These are phyloP conservation scores for Cytospora mali DNA, from an alignment of 2,329 filamentous ascomycete species.

Conservation along the genomic window DNA sequence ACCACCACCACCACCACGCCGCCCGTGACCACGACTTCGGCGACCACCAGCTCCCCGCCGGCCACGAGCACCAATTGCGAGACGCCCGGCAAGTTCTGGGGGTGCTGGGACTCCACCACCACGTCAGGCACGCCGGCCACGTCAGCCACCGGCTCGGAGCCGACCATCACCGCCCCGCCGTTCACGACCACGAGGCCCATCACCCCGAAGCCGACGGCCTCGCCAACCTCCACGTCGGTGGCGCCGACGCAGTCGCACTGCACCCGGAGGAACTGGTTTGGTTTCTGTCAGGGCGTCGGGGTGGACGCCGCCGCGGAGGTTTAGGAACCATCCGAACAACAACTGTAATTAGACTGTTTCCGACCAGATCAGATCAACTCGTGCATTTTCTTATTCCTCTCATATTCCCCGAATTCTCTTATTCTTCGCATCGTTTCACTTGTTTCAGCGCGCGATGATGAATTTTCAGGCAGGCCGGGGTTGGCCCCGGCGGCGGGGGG, in stretches of 20 bases:
- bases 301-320: constrained; percentile 32
- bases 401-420: neutral
- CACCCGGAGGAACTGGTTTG: constrained; percentile 44
- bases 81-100: constrained; percentile 60
- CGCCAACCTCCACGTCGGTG: constrained; percentile 32
- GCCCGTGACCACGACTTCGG: constrained; percentile 35
- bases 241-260: constrained; percentile 38
- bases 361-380: no score
- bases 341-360: no score
- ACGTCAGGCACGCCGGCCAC: constrained; percentile 32
- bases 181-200: constrained; percentile 34
- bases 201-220: constrained; percentile 37
- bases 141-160: constrained; percentile 31
- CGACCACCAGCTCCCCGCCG: constrained; percentile 41
- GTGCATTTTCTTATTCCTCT: neutral
- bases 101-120: constrained; percentile 48
- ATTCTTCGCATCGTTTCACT: neutral
- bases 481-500: neutral
- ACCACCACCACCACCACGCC: constrained; percentile 35
- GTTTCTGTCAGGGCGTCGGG: constrained; percentile 45
- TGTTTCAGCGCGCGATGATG: neutral
- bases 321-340: constrained; percentile 18
- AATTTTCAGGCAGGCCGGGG: no score
- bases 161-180: constrained; percentile 34
- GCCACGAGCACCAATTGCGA: constrained; percentile 43